Evolutionary conservation across 352 stramenopile genomes (phyloP), one percentile per base, ranked within the genome.

Genomic region (Phytophthora sp.): DNA sequence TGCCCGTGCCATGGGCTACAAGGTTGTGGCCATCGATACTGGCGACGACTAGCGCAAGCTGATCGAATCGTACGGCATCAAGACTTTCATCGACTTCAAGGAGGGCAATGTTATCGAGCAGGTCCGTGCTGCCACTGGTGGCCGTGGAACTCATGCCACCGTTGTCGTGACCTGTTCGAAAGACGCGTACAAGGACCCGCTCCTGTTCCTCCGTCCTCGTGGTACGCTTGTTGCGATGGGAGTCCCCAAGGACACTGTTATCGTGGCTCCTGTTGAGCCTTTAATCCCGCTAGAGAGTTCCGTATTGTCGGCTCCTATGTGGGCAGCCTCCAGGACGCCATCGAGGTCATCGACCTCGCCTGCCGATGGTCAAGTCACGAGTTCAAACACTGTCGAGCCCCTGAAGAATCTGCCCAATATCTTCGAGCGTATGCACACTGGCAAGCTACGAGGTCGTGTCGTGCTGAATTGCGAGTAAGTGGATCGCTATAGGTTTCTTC

Each of bases 211-310:
- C 23, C 80, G 82, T 60, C 69, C 79, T 26, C 73, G 86, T 31
- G 90, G 90, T 23, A 83, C 71, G 1, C 65, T 90, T 4, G 68
- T 95, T 18, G 63, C 94, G 4, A 77, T 97, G 0, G 89, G 90
- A n/a, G 69, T 84, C 12, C 82, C 90, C 1, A 74, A 76, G n/a
- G 71, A 91, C 69, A 68, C 71, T n/a, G 58, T 64, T 1, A 72
- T 89, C 29, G 57, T 71, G 6, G 71, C 66, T 3, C 66, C 65
- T 1, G 65, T 89, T 9, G 66, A 76, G 24, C 62, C 57, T 24
- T 63, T 77, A 29, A 74, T 86, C 24, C 58, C 73, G 12, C 62
- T 77, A 33, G 70, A n/a, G n/a, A 76, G 38, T 71, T 76, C 49
- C 76, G 73, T 23, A 86, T 89, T 51, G 71, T 84, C 21, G 79